Percentiles rank a stretch among this genome's conserved stretches.
These are phyloP conservation scores for Sequoia sempervirens DNA, from an alignment of 75 land plant genomes.

Conservation along the genomic window DNA sequence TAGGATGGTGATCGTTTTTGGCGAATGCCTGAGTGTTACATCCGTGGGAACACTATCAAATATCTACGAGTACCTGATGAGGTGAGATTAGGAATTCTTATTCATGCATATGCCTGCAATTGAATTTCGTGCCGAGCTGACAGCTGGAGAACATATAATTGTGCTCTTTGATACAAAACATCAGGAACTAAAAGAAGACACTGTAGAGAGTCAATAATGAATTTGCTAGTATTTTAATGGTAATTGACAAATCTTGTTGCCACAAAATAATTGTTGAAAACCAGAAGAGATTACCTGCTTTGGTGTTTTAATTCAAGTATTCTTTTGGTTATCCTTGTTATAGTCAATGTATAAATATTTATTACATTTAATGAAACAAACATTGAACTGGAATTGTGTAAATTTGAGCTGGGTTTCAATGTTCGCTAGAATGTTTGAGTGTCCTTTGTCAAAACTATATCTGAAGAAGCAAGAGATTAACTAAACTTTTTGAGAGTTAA, in stretches of 20 bases:
- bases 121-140: background rate
- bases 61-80: slow-evolving; percentile 99
- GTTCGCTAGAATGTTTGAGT: background rate
- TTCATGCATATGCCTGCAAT: background rate
- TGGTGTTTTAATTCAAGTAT: background rate
- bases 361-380: background rate
- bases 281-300: background rate
- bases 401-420: background rate
- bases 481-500: background rate
- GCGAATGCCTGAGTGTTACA: slow-evolving; percentile 99
- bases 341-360: background rate
- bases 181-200: background rate
- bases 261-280: background rate
- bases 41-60: slow-evolving; percentile 96
- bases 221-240: background rate
- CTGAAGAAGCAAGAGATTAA: background rate
- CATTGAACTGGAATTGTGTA: background rate
- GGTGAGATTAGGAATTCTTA: slow-evolving; percentile 34
- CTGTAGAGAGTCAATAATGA: background rate
- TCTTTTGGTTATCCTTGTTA: background rate
- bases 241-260: background rate
- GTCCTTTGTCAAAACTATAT: background rate
- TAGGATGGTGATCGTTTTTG: slow-evolving; percentile 99
- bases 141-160: background rate
- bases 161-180: background rate